Evolutionary conservation across 495 filamentous ascomycete species (phyloP), one percentile per base, ranked within the genome.

Genomic region (Aspergillus heteromorphus): DNA sequence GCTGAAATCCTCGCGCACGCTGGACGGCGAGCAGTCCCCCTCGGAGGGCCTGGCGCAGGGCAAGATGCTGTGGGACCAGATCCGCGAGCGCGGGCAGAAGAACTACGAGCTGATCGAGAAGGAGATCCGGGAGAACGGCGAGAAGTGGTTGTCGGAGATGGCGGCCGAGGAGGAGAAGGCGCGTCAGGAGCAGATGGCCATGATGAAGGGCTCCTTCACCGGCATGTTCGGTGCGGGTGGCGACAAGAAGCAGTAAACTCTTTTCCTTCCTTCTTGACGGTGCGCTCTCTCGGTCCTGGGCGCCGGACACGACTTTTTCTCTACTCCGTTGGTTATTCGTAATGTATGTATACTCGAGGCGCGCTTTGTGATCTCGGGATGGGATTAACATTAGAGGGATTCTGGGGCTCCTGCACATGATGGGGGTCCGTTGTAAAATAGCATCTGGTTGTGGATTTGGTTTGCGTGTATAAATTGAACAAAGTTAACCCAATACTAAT

Each of bases 131-230:
- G 87, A 91, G 70, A 92, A 97, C 66, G 93, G 89, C 36, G 88
- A 90, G 74, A 89, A 91, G 71, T 95, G 91, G 90, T 75, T 97
- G 61, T 88, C 87, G 76, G 92, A 97, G 71, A 91, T 95, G 78
- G 87, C 85, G 38, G 83, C 83, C 36, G 80, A 87, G 56, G 84
- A 89, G 70, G 91, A 96, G 79, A 92, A 88, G 78, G 77, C 82
- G 53, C 84, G 86, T 59, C 87, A 95, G 58, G 91, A 95, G 73
- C 85, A 85, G 68, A 93, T 96, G 88, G 87, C 89, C 73, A 87
- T 78, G 61, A 95, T 88, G 86, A 86, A 84, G 72, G 79, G 74
- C 55, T 80, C 82, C 27, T 75, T 86, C 59, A 79, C 78, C 23
- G 72, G 79, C 49, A 75, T 79, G 65, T 81, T 86, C 60, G 78